A percentile compares a stretch with the other conserved stretches of the same genome.
Evolutionary conservation across 768 basidiomycete genomes (phyloP).

Genomic region (Pholiota microspora): DNA sequence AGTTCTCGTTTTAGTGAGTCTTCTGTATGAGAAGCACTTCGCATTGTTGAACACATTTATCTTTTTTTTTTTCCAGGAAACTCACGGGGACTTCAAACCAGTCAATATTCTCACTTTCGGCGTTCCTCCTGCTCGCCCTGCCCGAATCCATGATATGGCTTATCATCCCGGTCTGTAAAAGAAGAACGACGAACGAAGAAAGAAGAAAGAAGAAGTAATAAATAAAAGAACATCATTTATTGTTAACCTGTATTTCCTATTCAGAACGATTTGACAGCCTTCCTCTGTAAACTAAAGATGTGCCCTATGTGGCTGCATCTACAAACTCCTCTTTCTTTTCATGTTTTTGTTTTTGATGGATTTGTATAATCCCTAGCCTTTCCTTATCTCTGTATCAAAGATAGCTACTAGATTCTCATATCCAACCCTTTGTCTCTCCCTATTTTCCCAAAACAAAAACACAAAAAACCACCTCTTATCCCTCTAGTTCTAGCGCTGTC

Average conservation of each 20-base stretch:
- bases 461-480: slow-evolving; percentile 1
- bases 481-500: slow-evolving; percentile 14
- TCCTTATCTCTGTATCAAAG: slow-evolving; percentile 7
- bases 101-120: slow-evolving; percentile 51
- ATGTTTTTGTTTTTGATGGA: background rate
- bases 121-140: slow-evolving; percentile 19
- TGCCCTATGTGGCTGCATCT: background rate
- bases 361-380: background rate
- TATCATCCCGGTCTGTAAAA: slow-evolving; percentile 20
- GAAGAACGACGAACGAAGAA: background rate
- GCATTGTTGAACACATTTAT: background rate
- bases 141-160: slow-evolving; percentile 24
- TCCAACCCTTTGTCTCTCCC: background rate
- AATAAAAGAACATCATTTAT: slow-evolving; percentile 2
- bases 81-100: slow-evolving; percentile 33
- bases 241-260: slow-evolving; percentile 8
- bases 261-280: background rate
- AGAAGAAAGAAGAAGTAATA: slow-evolving; percentile 1
- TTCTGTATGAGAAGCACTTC: background rate
- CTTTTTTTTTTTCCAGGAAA: slow-evolving; percentile 28
- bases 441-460: slow-evolving; percentile 2
- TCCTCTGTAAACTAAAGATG: background rate
- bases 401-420: slow-evolving; percentile 3
- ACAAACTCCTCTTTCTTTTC: background rate
- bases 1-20: slow-evolving; percentile 51